These are phyloP conservation scores for Aspergillus cejpii DNA, from an alignment of 2,329 filamentous ascomycete genomes.

Conservation along the genomic window DNA sequence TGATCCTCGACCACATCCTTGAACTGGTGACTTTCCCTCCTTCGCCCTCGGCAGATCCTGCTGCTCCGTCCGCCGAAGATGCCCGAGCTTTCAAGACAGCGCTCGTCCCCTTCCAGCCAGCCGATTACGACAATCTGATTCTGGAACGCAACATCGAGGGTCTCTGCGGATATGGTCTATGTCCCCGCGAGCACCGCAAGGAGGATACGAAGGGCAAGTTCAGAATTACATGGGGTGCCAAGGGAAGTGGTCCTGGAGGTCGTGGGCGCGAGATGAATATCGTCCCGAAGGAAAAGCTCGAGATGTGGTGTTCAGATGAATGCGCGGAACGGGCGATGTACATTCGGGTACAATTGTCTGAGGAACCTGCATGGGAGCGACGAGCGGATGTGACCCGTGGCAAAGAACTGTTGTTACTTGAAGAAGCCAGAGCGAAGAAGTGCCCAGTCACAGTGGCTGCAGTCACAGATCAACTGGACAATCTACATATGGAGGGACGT, in stretches of 20 bases:
- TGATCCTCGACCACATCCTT: conserved; percentile 67
- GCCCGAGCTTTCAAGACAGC: conserved; percentile 57
- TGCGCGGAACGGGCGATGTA: conserved; percentile 78
- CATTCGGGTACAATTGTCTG: conserved; percentile 78
- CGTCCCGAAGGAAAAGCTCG: conserved; percentile 63
- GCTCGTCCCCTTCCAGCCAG: conserved; percentile 69
- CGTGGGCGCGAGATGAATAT: conserved; percentile 55
- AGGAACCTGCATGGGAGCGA: conserved; percentile 79
- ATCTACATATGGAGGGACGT: conserved; percentile 15
- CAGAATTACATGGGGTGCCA: conserved; percentile 56
- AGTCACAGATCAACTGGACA: conserved; percentile 18
- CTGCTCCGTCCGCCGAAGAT: conserved; percentile 54
- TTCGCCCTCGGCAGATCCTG: conserved; percentile 46
- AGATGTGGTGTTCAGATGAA: conserved; percentile 77
- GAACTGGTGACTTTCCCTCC: conserved; percentile 60
- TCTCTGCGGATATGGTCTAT: conserved; percentile 78
- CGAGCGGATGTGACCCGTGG: conserved; percentile 45
- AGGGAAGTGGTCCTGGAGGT: conserved; percentile 42
- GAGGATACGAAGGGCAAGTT: conserved; percentile 56
- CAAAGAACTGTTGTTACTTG: conserved; percentile 55
- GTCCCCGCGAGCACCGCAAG: conserved; percentile 56
- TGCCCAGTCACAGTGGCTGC: conserved; percentile 22
- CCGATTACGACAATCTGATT: conserved; percentile 83
- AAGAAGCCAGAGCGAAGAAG: conserved; percentile 49
- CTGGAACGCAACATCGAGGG: conserved; percentile 79